These are phyloP conservation scores for Pisolithus albus DNA, from an alignment of 768 basidiomycete species.

Conservation along the genomic window DNA sequence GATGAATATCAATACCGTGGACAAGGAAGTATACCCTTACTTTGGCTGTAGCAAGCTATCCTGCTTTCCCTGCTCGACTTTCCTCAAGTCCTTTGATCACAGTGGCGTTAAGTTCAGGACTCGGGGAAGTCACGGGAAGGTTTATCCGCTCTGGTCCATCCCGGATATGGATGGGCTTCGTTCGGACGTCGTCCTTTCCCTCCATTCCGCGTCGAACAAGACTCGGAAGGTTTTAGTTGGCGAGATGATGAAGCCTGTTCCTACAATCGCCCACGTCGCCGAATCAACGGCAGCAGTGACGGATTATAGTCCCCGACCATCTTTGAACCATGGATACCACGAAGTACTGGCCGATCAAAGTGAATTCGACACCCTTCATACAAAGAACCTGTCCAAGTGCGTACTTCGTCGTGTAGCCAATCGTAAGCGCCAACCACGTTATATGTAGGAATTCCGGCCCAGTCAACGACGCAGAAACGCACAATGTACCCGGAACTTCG, in stretches of 20 bases:
- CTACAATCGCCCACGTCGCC: background rate
- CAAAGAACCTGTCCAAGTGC: background rate
- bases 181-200: background rate
- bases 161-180: background rate
- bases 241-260: background rate
- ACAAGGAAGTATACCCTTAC: background rate
- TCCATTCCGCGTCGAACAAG: background rate
- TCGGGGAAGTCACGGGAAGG: background rate
- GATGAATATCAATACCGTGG: background rate
- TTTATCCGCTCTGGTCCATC: constrained; percentile 1
- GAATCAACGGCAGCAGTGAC: constrained; percentile 1
- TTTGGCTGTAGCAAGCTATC: constrained; percentile 3
- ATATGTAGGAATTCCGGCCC: too few relatives aligned
- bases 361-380: background rate
- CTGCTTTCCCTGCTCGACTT: constrained; percentile 1
- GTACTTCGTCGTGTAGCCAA: too few relatives aligned
- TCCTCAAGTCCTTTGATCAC: background rate
- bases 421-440: background rate
- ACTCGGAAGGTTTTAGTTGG: background rate
- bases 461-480: background rate
- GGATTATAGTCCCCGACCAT: background rate
- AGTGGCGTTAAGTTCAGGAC: background rate
- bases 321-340: background rate
- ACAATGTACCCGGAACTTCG: background rate
- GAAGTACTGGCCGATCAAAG: background rate